phyloP scores from a whole-genome alignment of 2,329 filamentous ascomycete species.

The Cladosporium sp. region DNA sequence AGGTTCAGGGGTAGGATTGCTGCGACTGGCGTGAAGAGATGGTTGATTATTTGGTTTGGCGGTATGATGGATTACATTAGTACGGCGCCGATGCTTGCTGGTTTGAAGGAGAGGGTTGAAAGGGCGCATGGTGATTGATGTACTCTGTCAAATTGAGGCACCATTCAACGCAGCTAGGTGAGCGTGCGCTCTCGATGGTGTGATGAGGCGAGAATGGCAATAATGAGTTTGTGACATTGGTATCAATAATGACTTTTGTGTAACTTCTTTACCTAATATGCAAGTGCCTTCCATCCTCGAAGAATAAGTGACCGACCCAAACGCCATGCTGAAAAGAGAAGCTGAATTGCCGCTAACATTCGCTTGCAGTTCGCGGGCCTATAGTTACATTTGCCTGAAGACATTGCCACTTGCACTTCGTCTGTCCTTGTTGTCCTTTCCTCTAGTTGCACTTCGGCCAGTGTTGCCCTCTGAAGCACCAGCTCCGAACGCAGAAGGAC shows the following conservation, averaged over 20 bases:
- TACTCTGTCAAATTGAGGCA: too few relatives aligned
- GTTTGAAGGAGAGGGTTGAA: conserved; percentile 18
- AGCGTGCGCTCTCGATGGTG: too few relatives aligned
- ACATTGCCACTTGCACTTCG: conserved; percentile 74
- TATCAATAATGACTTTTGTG: too few relatives aligned
- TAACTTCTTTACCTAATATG: too few relatives aligned
- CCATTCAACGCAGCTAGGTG: too few relatives aligned
- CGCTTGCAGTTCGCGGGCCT: background rate
- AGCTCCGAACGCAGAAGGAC: background rate
- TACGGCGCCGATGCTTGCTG: conserved; percentile 19
- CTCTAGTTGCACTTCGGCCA: conserved; percentile 20
- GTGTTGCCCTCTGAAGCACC: conserved; percentile 16
- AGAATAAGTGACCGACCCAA: background rate
- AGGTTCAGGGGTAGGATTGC: conserved; percentile 20
- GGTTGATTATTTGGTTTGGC: conserved; percentile 17
- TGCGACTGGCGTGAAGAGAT: conserved; percentile 17
- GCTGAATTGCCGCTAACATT: background rate
- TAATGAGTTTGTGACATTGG: too few relatives aligned
- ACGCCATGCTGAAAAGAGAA: conserved; percentile 12
- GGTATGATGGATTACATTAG: conserved; percentile 17
- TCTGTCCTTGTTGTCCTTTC: conserved; percentile 44
- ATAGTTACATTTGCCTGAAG: conserved; percentile 52
- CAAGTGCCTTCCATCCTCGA: too few relatives aligned
- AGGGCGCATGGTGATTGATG: background rate
- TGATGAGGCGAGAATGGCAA: too few relatives aligned